Percentiles rank a stretch among this genome's conserved stretches.
Evolutionary conservation across 164 flowering plant species (phyloP).

Genomic region (Cinnamomum chago): DNA sequence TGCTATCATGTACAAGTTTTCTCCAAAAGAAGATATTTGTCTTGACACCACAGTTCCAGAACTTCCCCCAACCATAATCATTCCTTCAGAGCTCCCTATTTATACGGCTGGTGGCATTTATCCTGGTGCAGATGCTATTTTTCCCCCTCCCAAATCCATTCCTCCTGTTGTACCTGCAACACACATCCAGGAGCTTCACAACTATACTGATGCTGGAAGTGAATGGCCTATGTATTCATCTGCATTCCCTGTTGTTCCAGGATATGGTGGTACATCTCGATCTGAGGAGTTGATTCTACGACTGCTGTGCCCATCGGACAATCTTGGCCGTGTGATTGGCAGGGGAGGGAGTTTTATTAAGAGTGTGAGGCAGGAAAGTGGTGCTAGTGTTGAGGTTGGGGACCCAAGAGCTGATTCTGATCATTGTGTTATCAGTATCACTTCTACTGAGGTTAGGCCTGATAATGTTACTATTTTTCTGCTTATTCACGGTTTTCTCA

Average conservation of each 20-base stretch:
- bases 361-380: conserved; percentile 78
- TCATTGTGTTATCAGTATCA: conserved; percentile 70
- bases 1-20: conserved; percentile 82
- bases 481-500: neutral
- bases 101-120: conserved; percentile 69
- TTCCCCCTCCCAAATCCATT: conserved; percentile 47
- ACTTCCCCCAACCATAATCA: conserved; percentile 71
- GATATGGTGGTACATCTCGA: conserved; percentile 49
- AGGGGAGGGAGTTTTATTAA: conserved; percentile 82
- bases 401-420: conserved; percentile 58
- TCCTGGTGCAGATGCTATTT: conserved; percentile 52
- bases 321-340: conserved; percentile 96
- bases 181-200: conserved; percentile 53
- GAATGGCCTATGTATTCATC: conserved; percentile 72
- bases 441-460: conserved; percentile 63
- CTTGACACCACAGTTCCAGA: conserved; percentile 67
- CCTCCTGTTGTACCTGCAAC: conserved; percentile 52
- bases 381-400: conserved; percentile 88
- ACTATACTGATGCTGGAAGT: conserved; percentile 61
- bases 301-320: conserved; percentile 72
- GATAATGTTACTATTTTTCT: neutral
- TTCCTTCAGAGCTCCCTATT: conserved; percentile 84
- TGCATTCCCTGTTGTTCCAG: conserved; percentile 63
- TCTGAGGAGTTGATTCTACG: conserved; percentile 66
- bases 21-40: conserved; percentile 80